phyloP scores from a whole-genome alignment of 2,329 filamentous ascomycete species.

The Thielaviopsis punctulata region DNA sequence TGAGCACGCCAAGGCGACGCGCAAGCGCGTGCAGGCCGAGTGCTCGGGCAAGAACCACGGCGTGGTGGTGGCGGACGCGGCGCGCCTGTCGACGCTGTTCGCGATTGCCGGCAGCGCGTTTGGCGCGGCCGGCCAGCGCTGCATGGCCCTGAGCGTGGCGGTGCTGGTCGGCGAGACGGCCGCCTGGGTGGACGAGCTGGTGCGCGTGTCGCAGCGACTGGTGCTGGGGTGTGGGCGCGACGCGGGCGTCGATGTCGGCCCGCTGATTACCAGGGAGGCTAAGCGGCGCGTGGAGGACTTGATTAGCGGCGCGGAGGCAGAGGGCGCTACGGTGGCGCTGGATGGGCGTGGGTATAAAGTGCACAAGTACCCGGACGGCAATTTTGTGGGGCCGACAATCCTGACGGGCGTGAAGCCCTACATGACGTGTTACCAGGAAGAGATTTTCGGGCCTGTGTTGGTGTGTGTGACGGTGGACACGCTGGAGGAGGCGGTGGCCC shows the following conservation, averaged over 20 bases:
- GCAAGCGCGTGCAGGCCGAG: slow-evolving; percentile 51
- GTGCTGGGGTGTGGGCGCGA: slow-evolving; percentile 15
- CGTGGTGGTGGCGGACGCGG: slow-evolving; percentile 47
- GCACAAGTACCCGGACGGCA: slow-evolving; percentile 15
- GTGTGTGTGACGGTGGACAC: slow-evolving; percentile 14
- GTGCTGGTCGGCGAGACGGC: slow-evolving; percentile 49
- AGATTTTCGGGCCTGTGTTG: slow-evolving; percentile 18
- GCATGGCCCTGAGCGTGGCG: slow-evolving; percentile 41
- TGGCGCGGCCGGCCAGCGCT: slow-evolving; percentile 39
- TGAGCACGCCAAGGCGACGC: slow-evolving; percentile 46
- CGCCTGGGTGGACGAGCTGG: slow-evolving; percentile 47
- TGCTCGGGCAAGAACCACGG: slow-evolving; percentile 50
- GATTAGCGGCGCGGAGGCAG: slow-evolving; percentile 14
- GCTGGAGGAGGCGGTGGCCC: slow-evolving; percentile 16
- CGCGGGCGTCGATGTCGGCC: slow-evolving; percentile 13
- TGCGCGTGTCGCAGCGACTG: slow-evolving; percentile 40
- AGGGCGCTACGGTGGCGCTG: slow-evolving; percentile 15
- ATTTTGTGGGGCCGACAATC: slow-evolving; percentile 16
- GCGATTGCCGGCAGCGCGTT: slow-evolving; percentile 27
- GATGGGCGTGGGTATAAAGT: slow-evolving; percentile 15
- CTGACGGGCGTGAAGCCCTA: slow-evolving; percentile 14
- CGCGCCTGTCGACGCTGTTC: slow-evolving; percentile 45
- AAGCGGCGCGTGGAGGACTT: slow-evolving; percentile 14
- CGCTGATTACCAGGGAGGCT: slow-evolving; percentile 14
- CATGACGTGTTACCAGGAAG: slow-evolving; percentile 17